These are phyloP conservation scores for Erigeron canadensis DNA, from an alignment of 129 eudicot species.

Conservation along the genomic window DNA sequence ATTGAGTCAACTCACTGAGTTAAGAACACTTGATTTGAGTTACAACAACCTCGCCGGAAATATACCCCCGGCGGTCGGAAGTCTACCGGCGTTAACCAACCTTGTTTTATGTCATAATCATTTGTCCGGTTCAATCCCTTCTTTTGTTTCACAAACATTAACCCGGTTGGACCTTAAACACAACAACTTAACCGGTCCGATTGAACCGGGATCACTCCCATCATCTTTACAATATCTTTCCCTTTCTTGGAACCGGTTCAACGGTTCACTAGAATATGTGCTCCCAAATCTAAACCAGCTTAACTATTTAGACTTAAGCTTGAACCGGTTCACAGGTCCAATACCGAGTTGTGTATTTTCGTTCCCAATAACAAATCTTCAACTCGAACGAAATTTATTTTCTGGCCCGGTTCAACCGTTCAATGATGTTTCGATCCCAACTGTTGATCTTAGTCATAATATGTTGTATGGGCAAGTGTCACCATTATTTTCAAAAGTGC, in stretches of 20 bases:
- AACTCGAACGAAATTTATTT: slow-evolving; percentile 65
- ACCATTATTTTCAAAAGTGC: slow-evolving; percentile 67
- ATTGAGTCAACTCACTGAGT: slow-evolving; percentile 43
- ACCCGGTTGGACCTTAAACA: slow-evolving; percentile 72
- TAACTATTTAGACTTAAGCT: slow-evolving; percentile 66
- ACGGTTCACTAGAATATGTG: slow-evolving; percentile 55
- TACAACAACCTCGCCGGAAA: slow-evolving; percentile 70
- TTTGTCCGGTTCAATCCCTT: slow-evolving; percentile 53
- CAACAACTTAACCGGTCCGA: slow-evolving; percentile 62
- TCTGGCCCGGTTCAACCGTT: slow-evolving; percentile 68
- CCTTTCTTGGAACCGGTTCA: slow-evolving; percentile 63
- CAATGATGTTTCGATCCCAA: slow-evolving; percentile 54
- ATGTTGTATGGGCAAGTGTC: slow-evolving; percentile 69
- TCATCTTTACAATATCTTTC: slow-evolving; percentile 72
- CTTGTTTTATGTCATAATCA: slow-evolving; percentile 61
- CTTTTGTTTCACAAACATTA: slow-evolving; percentile 38
- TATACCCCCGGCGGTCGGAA: slow-evolving; percentile 51
- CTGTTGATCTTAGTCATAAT: slow-evolving; percentile 84
- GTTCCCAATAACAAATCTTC: slow-evolving; percentile 71
- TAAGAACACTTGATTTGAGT: slow-evolving; percentile 75
- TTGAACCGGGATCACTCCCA: slow-evolving; percentile 50
- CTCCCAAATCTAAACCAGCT: slow-evolving; percentile 51
- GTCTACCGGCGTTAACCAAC: slow-evolving; percentile 53
- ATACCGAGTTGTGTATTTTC: slow-evolving; percentile 56
- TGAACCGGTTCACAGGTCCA: slow-evolving; percentile 72